Evolutionary conservation across 202 grass and related monocot genomes (phyloP), one percentile per base, ranked within the genome.

Genomic region (Schoenoplectus triqueter): DNA sequence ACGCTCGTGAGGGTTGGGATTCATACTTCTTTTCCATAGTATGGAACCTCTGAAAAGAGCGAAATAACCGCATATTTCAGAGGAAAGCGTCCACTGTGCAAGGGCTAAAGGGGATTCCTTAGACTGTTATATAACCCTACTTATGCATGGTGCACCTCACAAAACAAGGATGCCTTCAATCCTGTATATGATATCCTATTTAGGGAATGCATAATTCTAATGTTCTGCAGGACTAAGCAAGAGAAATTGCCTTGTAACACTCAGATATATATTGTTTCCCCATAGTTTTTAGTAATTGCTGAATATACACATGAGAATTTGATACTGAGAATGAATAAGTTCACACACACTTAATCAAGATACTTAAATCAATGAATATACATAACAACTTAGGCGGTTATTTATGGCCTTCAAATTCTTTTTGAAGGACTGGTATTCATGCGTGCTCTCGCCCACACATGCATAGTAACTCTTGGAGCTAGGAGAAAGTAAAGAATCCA

Each of bases 381-480:
- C 41, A 15, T 91, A 98, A 93, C 96, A 90, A 83, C 92, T 98
- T 50, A 98, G 82, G 41, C 89, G 93, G 72, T 92, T 95, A 64
- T 98, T 98, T 57, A 98, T 98, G 17, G 87, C 96, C 47, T 88
- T 95, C 62, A 98, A 81, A 57, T 98, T 93, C 31, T 31, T 82
- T 98, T 98, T 10, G 96, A 98, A 60, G 96, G 96, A 88, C 96
- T 98, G 96, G 47, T 86, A 98, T 18, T 91, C 96, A 14, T 98
- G 94, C n/a, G 93, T 98, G 40, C 96, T 98, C 91, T 98, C 93
- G 0, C 96, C 96, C 21, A 98, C 93, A 18, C 93, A 98, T 2
- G 96, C 96, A 68, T 95, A 98, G 18, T 94, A 98, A 86, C 96
- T 98, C 90, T 98, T 98, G 2, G 96, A 95, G 88, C 96, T 94